phyloP scores from a whole-genome alignment of 768 basidiomycete species.

The Chiua virens region DNA sequence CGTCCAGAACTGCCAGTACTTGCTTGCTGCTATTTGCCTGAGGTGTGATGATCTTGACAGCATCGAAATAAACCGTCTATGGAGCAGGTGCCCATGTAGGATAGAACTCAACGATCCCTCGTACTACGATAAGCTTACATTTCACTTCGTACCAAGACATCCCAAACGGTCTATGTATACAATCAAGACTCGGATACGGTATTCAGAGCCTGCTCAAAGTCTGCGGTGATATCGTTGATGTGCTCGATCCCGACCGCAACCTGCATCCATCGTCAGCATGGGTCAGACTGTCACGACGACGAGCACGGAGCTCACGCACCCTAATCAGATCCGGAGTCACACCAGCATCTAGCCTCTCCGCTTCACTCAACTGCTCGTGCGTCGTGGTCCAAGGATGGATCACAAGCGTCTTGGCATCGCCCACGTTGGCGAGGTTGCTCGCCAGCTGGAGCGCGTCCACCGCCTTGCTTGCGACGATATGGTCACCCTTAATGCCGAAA shows the following conservation, averaged over 20 bases:
- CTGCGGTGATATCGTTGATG: slow-evolving; percentile 47
- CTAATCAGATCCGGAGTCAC: slow-evolving; percentile 59
- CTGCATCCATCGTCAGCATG: slow-evolving; percentile 15
- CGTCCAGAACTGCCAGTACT: too few relatives aligned
- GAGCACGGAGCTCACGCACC: slow-evolving; percentile 36
- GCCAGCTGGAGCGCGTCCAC: slow-evolving; percentile 73
- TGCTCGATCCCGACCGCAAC: slow-evolving; percentile 47
- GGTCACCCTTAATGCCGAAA: slow-evolving; percentile 71
- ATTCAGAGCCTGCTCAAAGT: slow-evolving; percentile 42
- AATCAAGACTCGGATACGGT: slow-evolving; percentile 3
- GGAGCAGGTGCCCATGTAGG: too few relatives aligned
- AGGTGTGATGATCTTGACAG: too few relatives aligned
- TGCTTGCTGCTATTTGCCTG: too few relatives aligned
- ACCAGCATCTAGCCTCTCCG: slow-evolving; percentile 49
- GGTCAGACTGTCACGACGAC: too few relatives aligned
- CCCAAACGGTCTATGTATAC: too few relatives aligned
- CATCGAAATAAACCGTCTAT: too few relatives aligned
- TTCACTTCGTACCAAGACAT: too few relatives aligned
- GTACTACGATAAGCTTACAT: too few relatives aligned
- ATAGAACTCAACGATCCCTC: too few relatives aligned
- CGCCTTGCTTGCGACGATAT: slow-evolving; percentile 50
- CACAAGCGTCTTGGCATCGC: slow-evolving; percentile 62
- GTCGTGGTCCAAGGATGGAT: slow-evolving; percentile 61
- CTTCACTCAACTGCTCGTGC: slow-evolving; percentile 52
- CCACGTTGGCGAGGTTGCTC: slow-evolving; percentile 73